Conservation (phyloP, 2,329 filamentous ascomycete species). For the Ceratocystis variospora region DNA sequence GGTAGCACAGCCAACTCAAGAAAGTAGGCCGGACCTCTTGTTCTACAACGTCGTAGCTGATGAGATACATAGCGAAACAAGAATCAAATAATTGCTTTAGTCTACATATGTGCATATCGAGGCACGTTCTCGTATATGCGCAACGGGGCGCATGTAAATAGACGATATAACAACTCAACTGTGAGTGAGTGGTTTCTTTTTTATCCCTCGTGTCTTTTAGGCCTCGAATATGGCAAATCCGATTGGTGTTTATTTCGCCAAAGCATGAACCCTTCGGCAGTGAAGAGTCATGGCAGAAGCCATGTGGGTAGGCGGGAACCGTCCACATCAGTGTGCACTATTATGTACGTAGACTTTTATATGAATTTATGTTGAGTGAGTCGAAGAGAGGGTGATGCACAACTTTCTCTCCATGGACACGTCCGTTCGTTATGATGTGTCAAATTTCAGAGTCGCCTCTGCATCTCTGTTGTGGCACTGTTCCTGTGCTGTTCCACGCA, state of each 20-base stretch:
- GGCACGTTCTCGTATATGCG: background rate
- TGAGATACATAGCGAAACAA: background rate
- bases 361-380: too few species aligned
- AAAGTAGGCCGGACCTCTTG: background rate
- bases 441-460: background rate
- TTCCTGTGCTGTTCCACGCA: constrained; percentile 2
- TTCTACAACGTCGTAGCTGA: background rate
- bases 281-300: background rate
- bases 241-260: background rate
- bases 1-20: background rate
- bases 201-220: background rate
- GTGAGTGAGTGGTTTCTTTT: background rate
- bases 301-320: background rate
- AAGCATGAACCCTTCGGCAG: constrained; percentile 1
- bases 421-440: background rate
- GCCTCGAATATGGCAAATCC: background rate
- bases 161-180: background rate
- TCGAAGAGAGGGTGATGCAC: background rate
- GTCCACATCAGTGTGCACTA: background rate
- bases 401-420: background rate
- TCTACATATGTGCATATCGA: background rate
- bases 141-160: too few species aligned
- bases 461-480: background rate
- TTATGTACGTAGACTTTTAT: too few species aligned
- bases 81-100: background rate